These are phyloP conservation scores for Gelatoporia subvermispora DNA, from an alignment of 768 basidiomycete genomes.

Conservation along the genomic window DNA sequence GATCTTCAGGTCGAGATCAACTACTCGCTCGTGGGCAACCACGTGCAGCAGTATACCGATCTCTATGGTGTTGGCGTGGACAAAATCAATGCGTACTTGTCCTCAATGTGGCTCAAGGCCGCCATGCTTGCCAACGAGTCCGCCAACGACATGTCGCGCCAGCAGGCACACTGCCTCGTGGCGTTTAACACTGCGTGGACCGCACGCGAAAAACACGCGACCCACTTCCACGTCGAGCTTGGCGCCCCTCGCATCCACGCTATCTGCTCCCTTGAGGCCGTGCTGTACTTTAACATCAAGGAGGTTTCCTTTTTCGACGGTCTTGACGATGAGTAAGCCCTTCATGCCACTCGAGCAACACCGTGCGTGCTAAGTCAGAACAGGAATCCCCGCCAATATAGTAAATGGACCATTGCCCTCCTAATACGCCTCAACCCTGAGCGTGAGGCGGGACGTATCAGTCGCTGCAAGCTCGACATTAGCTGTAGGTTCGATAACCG, in stretches of 20 bases:
- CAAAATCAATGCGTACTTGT: constrained; percentile 18
- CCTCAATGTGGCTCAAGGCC: constrained; percentile 18
- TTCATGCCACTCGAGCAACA: not conserved
- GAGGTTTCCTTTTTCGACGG: constrained; percentile 17
- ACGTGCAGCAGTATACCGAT: constrained; percentile 2
- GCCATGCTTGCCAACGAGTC: constrained; percentile 13
- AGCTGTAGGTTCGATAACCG: constrained; percentile 11
- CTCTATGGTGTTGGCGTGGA: constrained; percentile 15
- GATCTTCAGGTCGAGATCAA: constrained; percentile 9
- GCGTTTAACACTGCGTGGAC: constrained; percentile 20
- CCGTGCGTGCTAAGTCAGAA: too few relatives aligned
- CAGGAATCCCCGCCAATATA: not conserved
- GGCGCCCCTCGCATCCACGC: constrained; percentile 23
- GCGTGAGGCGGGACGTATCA: constrained; percentile 13
- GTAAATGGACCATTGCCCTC: constrained; percentile 20
- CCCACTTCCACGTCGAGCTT: constrained; percentile 19
- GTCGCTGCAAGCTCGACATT: constrained; percentile 20
- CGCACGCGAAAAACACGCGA: constrained; percentile 6
- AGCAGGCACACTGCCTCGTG: constrained; percentile 15
- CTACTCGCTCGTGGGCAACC: constrained; percentile 17
- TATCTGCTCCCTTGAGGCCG: constrained; percentile 24
- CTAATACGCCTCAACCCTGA: constrained; percentile 20
- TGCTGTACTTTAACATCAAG: constrained; percentile 21
- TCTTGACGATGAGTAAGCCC: constrained; percentile 13
- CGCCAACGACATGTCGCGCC: constrained; percentile 1